Conservation (phyloP, 768 basidiomycete species). For the Sistotremastrum suecicum region DNA sequence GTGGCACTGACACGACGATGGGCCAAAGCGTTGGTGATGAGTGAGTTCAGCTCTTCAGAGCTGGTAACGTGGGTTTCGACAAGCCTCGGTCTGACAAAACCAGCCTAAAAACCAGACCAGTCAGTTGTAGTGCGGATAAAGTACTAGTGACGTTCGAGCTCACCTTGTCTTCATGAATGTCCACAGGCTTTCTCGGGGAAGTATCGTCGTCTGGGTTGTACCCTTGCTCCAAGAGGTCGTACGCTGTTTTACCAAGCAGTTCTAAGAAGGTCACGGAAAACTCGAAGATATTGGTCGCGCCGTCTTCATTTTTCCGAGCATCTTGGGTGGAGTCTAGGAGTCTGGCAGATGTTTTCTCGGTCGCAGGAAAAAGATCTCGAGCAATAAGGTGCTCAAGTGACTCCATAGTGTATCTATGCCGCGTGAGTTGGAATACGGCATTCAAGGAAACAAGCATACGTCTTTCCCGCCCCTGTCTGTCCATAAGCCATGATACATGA, state of each 20-base stretch:
- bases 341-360: constrained; percentile 10
- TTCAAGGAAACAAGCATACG: constrained; percentile 1
- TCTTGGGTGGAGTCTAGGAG: constrained; percentile 9
- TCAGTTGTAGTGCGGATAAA: background rate
- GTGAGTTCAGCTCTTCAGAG: constrained; percentile 7
- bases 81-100: constrained; percentile 15
- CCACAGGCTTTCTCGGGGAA: constrained; percentile 15
- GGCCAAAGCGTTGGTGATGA: constrained; percentile 16
- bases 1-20: constrained; percentile 20
- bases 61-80: constrained; percentile 13
- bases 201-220: constrained; percentile 14
- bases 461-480: constrained; percentile 20
- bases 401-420: constrained; percentile 17
- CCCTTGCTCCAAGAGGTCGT: constrained; percentile 17
- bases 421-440: background rate
- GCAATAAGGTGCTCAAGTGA: constrained; percentile 20
- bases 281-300: constrained; percentile 14
- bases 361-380: constrained; percentile 18
- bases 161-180: constrained; percentile 20
- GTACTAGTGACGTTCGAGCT: constrained; percentile 1
- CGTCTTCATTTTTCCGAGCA: background rate
- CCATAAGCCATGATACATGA: constrained; percentile 21
- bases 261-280: constrained; percentile 22
- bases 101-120: constrained; percentile 2
- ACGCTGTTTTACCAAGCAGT: constrained; percentile 18